Evolutionary conservation across 2,329 filamentous ascomycete genomes (phyloP).

Genomic region (Phialophora chinensis): DNA sequence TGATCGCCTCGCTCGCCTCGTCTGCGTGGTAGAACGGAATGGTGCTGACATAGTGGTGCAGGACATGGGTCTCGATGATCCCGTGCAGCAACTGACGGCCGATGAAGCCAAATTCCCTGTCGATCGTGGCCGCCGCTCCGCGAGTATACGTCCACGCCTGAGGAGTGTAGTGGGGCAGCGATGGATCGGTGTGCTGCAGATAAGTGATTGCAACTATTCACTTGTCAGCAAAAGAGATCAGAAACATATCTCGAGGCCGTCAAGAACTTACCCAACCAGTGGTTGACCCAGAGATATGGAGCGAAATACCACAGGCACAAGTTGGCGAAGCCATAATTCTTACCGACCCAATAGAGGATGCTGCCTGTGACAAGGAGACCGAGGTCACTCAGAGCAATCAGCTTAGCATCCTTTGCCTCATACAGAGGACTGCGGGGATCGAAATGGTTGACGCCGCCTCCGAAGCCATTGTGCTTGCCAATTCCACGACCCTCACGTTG

Average conservation of each 20-base stretch:
- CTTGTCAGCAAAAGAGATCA: conserved; percentile 28
- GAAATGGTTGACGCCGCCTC: conserved; percentile 92
- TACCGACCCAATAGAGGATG: conserved; percentile 71
- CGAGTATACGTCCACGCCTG: conserved; percentile 91
- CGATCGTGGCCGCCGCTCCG: conserved; percentile 92
- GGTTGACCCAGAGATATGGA: conserved; percentile 97
- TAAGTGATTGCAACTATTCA: conserved; percentile 89
- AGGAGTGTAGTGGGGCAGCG: conserved; percentile 87
- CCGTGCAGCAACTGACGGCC: conserved; percentile 89
- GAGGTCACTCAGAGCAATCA: conserved; percentile 85
- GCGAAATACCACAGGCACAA: conserved; percentile 92
- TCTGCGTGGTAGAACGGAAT: conserved; percentile 98
- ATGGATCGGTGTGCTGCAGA: conserved; percentile 95
- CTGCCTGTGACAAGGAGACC: conserved; percentile 70
- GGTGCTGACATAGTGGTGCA: conserved; percentile 95
- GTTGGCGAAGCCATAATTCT: conserved; percentile 82
- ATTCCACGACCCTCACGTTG: conserved; percentile 92
- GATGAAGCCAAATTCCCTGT: conserved; percentile 96
- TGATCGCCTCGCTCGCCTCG: conserved; percentile 92
- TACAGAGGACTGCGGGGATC: conserved; percentile 85
- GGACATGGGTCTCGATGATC: conserved; percentile 96
- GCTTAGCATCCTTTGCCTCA: conserved; percentile 85
- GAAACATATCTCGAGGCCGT: not conserved
- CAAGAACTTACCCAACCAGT: conserved; percentile 85
- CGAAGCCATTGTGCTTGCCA: conserved; percentile 85